Conservation (phyloP, 345 rosid genomes). For the Lepidium sativum region DNA sequence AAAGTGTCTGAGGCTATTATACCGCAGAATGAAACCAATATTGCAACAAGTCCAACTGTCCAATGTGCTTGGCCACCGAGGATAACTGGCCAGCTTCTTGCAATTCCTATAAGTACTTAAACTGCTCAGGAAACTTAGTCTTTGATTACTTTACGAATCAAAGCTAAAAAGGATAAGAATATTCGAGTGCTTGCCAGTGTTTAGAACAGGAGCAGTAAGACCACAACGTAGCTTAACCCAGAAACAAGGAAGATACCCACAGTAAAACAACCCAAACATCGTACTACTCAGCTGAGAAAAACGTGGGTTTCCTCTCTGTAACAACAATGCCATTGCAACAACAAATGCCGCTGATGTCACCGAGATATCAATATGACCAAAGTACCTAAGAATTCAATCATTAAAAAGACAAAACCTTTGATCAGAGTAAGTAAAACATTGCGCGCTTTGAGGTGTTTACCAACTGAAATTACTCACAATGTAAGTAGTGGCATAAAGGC, state of each 20-base stretch:
- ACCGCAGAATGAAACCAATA: slow-evolving; percentile 71
- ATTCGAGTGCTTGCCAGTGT: slow-evolving; percentile 52
- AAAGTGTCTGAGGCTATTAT: slow-evolving; percentile 87
- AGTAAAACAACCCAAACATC: slow-evolving; percentile 81
- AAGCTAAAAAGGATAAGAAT: slow-evolving; percentile 8
- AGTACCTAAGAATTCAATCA: slow-evolving; percentile 46
- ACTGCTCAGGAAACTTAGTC: slow-evolving; percentile 19
- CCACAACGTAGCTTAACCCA: slow-evolving; percentile 94
- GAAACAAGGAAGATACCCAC: slow-evolving; percentile 94
- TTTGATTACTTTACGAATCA: neutral
- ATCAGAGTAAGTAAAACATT: slow-evolving; percentile 4
- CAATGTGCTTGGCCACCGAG: slow-evolving; percentile 88
- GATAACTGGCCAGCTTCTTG: slow-evolving; percentile 60
- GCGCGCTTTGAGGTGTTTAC: neutral
- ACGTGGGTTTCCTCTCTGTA: slow-evolving; percentile 91
- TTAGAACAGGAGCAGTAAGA: slow-evolving; percentile 65
- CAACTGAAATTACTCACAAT: slow-evolving; percentile 50
- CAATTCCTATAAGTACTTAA: slow-evolving; percentile 49
- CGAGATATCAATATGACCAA: slow-evolving; percentile 81
- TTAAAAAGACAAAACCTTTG: neutral
- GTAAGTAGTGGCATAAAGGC: slow-evolving; percentile 78
- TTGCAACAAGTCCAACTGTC: slow-evolving; percentile 92
- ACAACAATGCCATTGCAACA: slow-evolving; percentile 71
- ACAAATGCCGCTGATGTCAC: slow-evolving; percentile 76
- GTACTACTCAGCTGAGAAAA: slow-evolving; percentile 89